Conservation (phyloP, 2,329 filamentous ascomycete species). For the Aureobasidium mangrovei region DNA sequence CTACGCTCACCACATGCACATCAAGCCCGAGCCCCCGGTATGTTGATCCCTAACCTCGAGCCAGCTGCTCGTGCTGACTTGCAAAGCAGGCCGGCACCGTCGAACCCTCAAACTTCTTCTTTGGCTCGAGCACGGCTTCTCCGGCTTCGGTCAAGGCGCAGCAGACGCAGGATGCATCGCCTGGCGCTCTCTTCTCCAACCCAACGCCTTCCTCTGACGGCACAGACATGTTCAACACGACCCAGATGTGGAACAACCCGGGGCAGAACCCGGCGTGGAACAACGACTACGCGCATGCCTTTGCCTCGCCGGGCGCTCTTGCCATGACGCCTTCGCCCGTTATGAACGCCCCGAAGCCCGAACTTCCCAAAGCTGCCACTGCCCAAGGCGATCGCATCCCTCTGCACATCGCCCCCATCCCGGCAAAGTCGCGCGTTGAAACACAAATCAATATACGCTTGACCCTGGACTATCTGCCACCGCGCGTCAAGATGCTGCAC, state of each 20-base stretch:
- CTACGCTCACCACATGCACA: slow-evolving; percentile 7
- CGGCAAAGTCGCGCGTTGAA: slow-evolving; percentile 78
- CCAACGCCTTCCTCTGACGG: slow-evolving; percentile 29
- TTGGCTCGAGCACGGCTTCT: slow-evolving; percentile 16
- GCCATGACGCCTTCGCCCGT: slow-evolving; percentile 29
- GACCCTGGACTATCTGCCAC: slow-evolving; percentile 65
- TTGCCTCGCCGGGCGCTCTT: slow-evolving; percentile 25
- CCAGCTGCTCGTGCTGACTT: background rate
- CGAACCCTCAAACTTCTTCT: slow-evolving; percentile 18
- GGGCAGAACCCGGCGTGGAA: slow-evolving; percentile 27
- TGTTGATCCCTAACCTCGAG: background rate
- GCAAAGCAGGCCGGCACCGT: slow-evolving; percentile 15
- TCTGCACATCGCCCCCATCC: slow-evolving; percentile 30
- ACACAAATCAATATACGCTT: slow-evolving; percentile 89
- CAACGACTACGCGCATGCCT: slow-evolving; percentile 24
- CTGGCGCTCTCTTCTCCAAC: slow-evolving; percentile 27
- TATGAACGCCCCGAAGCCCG: slow-evolving; percentile 22
- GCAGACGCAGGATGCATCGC: slow-evolving; percentile 20
- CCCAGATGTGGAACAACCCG: slow-evolving; percentile 22
- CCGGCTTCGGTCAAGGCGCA: slow-evolving; percentile 16
- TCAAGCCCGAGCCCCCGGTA: slow-evolving; percentile 16
- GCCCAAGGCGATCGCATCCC: slow-evolving; percentile 23
- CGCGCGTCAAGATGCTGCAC: slow-evolving; percentile 69
- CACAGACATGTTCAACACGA: slow-evolving; percentile 25
- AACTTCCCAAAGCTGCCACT: slow-evolving; percentile 14